Evolutionary conservation across 1,139 yeast species (phyloP).

Genomic region (Arxiozyma slooffiae): DNA sequence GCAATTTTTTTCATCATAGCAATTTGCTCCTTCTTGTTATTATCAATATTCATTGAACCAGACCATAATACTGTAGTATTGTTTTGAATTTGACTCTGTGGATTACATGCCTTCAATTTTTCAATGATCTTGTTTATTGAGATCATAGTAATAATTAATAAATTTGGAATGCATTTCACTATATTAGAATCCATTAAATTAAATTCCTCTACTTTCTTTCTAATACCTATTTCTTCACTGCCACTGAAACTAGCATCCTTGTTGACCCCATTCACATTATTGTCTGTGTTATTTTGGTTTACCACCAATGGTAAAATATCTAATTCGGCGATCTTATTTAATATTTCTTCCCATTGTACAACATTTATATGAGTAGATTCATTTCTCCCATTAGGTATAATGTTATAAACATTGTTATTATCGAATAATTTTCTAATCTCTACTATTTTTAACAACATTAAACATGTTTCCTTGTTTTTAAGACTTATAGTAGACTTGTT

Average conservation of each 20-base stretch:
- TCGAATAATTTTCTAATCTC: slow-evolving; percentile 56
- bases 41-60: slow-evolving; percentile 20
- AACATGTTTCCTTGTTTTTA: slow-evolving; percentile 51
- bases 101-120: slow-evolving; percentile 27
- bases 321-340: slow-evolving; percentile 48
- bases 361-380: background rate
- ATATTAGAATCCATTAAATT: slow-evolving; percentile 58
- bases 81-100: background rate
- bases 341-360: slow-evolving; percentile 49
- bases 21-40: slow-evolving; percentile 40
- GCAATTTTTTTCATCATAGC: slow-evolving; percentile 56
- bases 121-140: slow-evolving; percentile 56
- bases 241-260: slow-evolving; percentile 34
- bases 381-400: slow-evolving; percentile 23
- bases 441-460: slow-evolving; percentile 54
- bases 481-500: slow-evolving; percentile 38
- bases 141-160: slow-evolving; percentile 74
- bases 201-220: slow-evolving; percentile 49
- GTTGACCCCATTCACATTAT: slow-evolving; percentile 23
- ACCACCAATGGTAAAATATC: slow-evolving; percentile 52
- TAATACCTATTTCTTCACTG: slow-evolving; percentile 38
- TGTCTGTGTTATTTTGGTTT: slow-evolving; percentile 35
- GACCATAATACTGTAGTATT: background rate
- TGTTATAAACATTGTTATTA: background rate
- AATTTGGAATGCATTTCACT: slow-evolving; percentile 68